Evolutionary conservation across 2,329 filamentous ascomycete genomes (phyloP).

Genomic region (Sarocladiaceae sp.): DNA sequence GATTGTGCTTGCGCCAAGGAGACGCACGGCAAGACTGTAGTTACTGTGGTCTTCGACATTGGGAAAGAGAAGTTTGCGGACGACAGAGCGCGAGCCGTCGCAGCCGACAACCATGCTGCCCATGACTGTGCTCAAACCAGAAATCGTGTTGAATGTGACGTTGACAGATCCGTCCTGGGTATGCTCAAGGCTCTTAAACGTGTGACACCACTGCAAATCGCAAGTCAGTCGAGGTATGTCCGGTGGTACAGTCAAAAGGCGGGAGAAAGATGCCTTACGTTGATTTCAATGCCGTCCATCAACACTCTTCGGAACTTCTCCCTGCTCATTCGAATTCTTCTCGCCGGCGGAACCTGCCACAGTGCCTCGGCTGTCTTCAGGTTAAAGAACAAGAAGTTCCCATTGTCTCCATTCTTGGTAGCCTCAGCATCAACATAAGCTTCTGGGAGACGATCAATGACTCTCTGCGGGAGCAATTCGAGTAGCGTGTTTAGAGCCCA

Average conservation of each 20-base stretch:
- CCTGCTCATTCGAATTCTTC: conserved; percentile 6
- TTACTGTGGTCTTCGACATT: neutral
- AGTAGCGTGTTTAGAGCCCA: conserved; percentile 1
- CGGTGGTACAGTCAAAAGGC: no score
- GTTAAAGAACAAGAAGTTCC: conserved; percentile 10
- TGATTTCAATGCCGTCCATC: conserved; percentile 1
- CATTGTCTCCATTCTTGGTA: conserved; percentile 8
- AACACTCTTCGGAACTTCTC: conserved; percentile 8
- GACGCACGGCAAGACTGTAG: neutral
- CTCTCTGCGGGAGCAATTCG: neutral
- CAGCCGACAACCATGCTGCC: conserved; percentile 7
- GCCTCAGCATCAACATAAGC: conserved; percentile 7
- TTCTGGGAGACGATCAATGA: conserved; percentile 9
- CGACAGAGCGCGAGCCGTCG: conserved; percentile 3
- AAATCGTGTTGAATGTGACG: neutral
- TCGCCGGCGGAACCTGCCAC: conserved; percentile 7
- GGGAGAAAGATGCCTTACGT: neutral
- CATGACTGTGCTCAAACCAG: neutral
- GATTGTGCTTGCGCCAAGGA: conserved; percentile 1
- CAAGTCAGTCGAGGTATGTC: no score
- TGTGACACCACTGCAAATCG: neutral
- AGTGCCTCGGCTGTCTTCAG: conserved; percentile 4
- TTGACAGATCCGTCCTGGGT: neutral
- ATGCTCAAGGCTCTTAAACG: neutral
- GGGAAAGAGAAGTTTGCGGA: neutral